Conservation (phyloP, 257 asterid genomes). For the Mitragyna speciosa region DNA sequence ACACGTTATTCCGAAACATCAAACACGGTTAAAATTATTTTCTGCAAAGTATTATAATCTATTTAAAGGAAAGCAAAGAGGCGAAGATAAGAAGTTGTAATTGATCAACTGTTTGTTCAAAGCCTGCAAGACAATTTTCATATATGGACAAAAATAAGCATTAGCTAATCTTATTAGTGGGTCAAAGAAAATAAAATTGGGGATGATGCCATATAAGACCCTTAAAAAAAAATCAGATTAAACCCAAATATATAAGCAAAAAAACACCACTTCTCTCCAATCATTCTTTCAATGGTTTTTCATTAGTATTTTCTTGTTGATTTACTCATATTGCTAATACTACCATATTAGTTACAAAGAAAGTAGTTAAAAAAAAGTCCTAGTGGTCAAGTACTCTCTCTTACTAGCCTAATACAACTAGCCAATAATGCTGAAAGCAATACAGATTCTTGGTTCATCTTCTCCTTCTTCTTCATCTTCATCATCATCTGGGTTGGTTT, state of each 20-base stretch:
- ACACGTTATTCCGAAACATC: too few species aligned
- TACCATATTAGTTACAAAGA: not conserved
- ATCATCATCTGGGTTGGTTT: conserved; percentile 39
- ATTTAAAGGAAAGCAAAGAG: too few species aligned
- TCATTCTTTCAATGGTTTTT: too few species aligned
- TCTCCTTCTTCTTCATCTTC: conserved; percentile 45
- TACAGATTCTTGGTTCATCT: conserved; percentile 80
- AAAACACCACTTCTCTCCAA: not conserved
- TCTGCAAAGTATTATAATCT: too few species aligned
- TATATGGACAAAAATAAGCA: too few species aligned
- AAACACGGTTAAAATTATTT: too few species aligned
- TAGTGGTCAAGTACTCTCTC: not conserved
- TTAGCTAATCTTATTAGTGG: not conserved
- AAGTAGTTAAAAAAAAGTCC: not conserved
- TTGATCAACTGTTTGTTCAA: too few species aligned
- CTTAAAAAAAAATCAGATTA: too few species aligned
- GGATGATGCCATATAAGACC: too few species aligned
- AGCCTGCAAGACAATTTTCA: too few species aligned
- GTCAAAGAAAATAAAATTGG: not conserved
- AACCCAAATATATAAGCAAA: not conserved
- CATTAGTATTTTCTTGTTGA: not conserved
- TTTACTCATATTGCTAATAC: too few species aligned
- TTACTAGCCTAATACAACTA: not conserved
- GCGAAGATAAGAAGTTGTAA: too few species aligned
- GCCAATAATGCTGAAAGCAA: conserved; percentile 68